phyloP scores from a whole-genome alignment of 768 basidiomycete species.

The Glaciozyma martinii region DNA sequence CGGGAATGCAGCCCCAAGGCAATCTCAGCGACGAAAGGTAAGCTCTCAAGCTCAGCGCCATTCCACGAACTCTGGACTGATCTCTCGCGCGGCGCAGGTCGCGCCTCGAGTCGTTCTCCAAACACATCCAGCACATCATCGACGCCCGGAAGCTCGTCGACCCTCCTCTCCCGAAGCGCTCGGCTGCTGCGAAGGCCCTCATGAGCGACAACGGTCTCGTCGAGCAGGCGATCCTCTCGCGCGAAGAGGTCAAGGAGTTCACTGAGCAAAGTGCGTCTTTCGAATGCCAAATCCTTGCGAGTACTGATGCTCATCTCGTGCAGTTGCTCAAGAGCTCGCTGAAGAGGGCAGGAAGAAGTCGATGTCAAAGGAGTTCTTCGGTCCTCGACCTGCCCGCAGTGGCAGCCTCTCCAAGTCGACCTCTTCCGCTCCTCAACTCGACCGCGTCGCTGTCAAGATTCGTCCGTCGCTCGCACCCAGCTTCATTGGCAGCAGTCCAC shows the following conservation, averaged over 20 bases:
- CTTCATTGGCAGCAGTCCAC: background rate
- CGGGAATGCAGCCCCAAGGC: background rate
- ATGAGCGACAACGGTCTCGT: background rate
- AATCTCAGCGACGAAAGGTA: background rate
- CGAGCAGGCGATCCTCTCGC: conserved; percentile 2
- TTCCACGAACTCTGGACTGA: background rate
- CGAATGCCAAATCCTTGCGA: no score
- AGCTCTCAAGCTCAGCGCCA: background rate
- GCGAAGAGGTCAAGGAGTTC: background rate
- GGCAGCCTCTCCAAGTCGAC: background rate
- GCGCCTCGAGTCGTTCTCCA: conserved; percentile 10
- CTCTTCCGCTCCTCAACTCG: background rate
- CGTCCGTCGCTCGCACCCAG: background rate
- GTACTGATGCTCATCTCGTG: background rate
- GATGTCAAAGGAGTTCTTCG: background rate
- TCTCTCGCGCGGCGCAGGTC: background rate
- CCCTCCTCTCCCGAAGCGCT: background rate
- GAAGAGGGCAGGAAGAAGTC: background rate
- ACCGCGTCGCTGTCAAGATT: background rate
- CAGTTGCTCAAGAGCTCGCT: conserved; percentile 7
- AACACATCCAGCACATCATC: conserved; percentile 11
- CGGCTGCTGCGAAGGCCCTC: background rate
- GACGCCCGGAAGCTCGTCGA: background rate
- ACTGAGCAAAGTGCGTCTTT: background rate
- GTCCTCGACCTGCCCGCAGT: background rate